Evolutionary conservation across 2,329 filamentous ascomycete species (phyloP), one percentile per base, ranked within the genome.

Genomic region (Stemphylium vesicarium): DNA sequence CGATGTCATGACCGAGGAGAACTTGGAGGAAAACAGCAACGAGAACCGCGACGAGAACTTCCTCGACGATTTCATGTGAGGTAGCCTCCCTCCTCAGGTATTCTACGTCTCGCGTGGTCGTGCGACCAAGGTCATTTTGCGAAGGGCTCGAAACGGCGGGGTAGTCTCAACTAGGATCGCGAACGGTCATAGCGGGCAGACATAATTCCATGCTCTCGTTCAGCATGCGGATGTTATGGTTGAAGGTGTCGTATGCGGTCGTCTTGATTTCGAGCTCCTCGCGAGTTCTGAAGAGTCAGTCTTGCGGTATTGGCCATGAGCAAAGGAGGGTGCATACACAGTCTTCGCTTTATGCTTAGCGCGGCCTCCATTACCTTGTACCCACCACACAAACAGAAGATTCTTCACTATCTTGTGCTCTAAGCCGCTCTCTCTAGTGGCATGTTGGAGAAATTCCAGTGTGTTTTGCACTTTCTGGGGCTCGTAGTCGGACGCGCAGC

Each of bases 1-100:
- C 72, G 92, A 96, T 41, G 77, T 97, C 49, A 92, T 96, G 75
- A 86, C 85, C 4, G 92, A 96, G 49, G 91, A 96, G 53, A 89
- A 90, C 66, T 83, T 96, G 79, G 86, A 86, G 38, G 79, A 76
- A 18, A 86, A 87, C 50, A 96, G 88, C 79, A 99, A 99, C 76
- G 91, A 97, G 77, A 87, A 96, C 70, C 85, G 92, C 12, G 82
- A 84, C 59, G 85, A 87, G 56, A 81, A 91, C 73, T 93, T 91
- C 79, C 84, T 91, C 70, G 93, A 97, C 55, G 94, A 99, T 71
- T 99, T 99, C 71, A 73, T 75, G 65, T 74, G 60, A 59, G 22
- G 6, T 32, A 10, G 18, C 41, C 22, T 29, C 15, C 12, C 16
- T 12, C 15, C 20, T 46, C 52, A 31, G 13, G 50, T n/a, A 24